Base-by-base conservation (phyloP, 1,284 basidiomycete genomes). In the Leccinum fuscescens region DNA sequence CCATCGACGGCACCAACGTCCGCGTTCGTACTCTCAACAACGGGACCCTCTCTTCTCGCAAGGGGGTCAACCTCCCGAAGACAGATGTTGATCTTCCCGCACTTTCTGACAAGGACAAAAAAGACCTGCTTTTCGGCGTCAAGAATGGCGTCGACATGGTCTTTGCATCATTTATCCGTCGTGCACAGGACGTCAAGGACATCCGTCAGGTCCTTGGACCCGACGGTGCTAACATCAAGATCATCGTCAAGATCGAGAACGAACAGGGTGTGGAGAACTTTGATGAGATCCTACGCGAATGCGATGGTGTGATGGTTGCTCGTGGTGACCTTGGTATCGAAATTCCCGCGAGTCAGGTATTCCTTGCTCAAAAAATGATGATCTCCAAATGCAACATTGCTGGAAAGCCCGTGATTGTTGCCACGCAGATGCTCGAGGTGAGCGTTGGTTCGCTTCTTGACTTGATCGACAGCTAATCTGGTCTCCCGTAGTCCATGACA, bases 281-380 rank as follows among this genome's bases (percentile, higher is more conserved):
- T 79, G 95, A 98, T 77, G 95, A 98, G 78, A 98, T 98, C 72
- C 77, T 98, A 69, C 87, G 82, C 69, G 96, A 92, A 77, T 86
- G 91, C 35, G 95, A 98, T 73, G 95, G 95, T 81, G 95, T 98
- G 72, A 98, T 98, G 96, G 95, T 98, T 63, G 96, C 96, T 65
- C 93, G 96, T 81, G 95, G 96, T 78, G 96, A 98, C 76, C 84
- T 98, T 58, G 96, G 96, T 78, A 98, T 98, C 70, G 96, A 98
- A 80, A 98, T 98, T 68, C 97, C 97, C 27, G 95, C 96, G 51
- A 93, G 90, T 71, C 96, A 98, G 74, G 96, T 98, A 54, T 98
- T 98, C 83, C 83, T 97, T 72, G 96, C 96, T 22, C 96, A 98
- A 77, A 98, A 98, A 82, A 98, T 98, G 96, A 98, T 98, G 94